These are phyloP conservation scores for Pleurotus platypus DNA, from an alignment of 768 basidiomycete genomes.

Conservation along the genomic window DNA sequence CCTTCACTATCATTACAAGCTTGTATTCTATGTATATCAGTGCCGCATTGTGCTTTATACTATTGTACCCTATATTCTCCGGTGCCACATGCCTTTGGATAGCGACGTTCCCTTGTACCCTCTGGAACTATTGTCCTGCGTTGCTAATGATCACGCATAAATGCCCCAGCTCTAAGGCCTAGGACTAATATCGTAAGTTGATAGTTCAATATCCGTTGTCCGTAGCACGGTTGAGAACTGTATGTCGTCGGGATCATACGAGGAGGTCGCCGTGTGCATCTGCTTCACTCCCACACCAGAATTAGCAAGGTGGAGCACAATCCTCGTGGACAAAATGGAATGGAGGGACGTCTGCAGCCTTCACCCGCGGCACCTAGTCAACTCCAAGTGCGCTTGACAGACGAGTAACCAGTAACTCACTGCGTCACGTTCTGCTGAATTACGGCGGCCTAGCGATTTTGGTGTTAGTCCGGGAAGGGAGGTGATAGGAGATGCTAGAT, in stretches of 20 bases:
- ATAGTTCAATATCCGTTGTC: not conserved
- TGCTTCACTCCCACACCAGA: conserved; percentile 1
- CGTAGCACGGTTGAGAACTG: conserved; percentile 1
- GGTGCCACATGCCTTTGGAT: too few relatives aligned
- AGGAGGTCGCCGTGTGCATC: not conserved
- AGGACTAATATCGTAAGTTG: not conserved
- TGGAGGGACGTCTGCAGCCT: conserved; percentile 3
- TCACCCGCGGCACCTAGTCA: not conserved
- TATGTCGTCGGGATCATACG: not conserved
- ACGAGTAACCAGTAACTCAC: not conserved
- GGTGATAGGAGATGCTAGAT: too few relatives aligned
- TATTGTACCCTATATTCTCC: too few relatives aligned
- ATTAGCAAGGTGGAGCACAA: conserved; percentile 1
- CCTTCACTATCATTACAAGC: too few relatives aligned
- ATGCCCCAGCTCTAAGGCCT: too few relatives aligned
- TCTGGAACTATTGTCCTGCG: too few relatives aligned
- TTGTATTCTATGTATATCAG: too few relatives aligned
- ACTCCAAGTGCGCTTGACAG: too few relatives aligned
- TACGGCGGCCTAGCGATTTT: not conserved
- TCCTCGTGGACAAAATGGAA: conserved; percentile 2
- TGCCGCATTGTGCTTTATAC: too few relatives aligned
- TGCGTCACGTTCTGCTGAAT: conserved; percentile 1
- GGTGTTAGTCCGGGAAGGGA: too few relatives aligned
- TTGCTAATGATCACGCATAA: too few relatives aligned
- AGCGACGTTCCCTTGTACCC: too few relatives aligned